Evolutionary conservation across 2,329 filamentous ascomycete species (phyloP).

Genomic region (Aspergillus eucalypticola): DNA sequence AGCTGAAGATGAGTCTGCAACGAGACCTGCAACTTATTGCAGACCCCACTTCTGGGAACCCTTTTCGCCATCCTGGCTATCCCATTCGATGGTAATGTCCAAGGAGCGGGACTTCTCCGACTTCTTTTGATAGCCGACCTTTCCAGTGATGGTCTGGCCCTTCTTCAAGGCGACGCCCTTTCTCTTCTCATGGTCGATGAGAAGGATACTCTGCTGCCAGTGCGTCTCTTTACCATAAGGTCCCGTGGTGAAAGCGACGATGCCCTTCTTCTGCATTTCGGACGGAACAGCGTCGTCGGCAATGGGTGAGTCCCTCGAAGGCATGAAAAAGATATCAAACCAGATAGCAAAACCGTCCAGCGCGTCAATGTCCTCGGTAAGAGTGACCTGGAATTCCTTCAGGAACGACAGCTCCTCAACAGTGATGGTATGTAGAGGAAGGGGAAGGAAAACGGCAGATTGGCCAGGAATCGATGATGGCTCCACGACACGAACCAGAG

Average conservation of each 20-base stretch:
- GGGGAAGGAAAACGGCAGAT: conserved; percentile 67
- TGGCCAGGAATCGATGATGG: conserved; percentile 55
- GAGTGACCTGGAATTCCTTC: conserved; percentile 62
- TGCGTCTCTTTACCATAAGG: conserved; percentile 77
- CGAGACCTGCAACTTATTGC: conserved; percentile 30
- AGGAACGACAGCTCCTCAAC: conserved; percentile 75
- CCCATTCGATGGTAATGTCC: conserved; percentile 66
- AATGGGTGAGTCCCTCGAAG: conserved; percentile 53
- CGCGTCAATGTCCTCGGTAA: conserved; percentile 63
- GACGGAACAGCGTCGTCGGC: conserved; percentile 57
- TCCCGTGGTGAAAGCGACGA: conserved; percentile 83
- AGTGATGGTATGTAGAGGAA: conserved; percentile 74
- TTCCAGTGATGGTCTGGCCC: conserved; percentile 63
- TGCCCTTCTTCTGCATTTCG: conserved; percentile 65
- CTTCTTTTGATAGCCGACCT: conserved; percentile 69
- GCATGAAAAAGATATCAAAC: conserved; percentile 92
- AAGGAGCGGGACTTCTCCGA: conserved; percentile 69
- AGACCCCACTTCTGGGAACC: conserved; percentile 45
- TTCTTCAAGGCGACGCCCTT: conserved; percentile 51
- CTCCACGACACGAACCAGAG: conserved; percentile 71
- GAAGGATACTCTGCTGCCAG: conserved; percentile 81
- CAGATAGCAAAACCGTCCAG: conserved; percentile 89
- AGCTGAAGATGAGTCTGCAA: background rate
- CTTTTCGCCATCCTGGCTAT: conserved; percentile 44
- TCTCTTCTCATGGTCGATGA: conserved; percentile 62